Percentiles rank a stretch among this genome's conserved stretches.
These are phyloP conservation scores for Termitomyces sp. DNA, from an alignment of 768 basidiomycete species.

Conservation along the genomic window DNA sequence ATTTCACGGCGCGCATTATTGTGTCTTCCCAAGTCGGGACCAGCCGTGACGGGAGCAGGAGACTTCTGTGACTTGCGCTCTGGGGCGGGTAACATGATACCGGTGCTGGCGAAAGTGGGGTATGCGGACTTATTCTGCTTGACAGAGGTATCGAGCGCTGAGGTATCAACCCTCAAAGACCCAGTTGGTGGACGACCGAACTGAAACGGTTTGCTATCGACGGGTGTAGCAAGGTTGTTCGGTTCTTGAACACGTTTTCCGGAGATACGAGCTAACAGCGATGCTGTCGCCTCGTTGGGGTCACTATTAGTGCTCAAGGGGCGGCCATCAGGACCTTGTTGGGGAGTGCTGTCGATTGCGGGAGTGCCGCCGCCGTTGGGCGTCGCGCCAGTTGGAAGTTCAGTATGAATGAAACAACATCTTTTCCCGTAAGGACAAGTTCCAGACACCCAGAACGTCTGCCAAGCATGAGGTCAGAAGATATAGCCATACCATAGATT, in stretches of 20 bases:
- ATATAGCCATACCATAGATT: conserved; percentile 21
- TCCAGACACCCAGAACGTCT: conserved; percentile 94
- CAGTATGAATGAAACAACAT: conserved; percentile 93
- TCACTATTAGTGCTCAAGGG: conserved; percentile 75
- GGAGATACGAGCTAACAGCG: conserved; percentile 75
- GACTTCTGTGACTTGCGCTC: conserved; percentile 65
- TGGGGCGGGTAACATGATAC: conserved; percentile 54
- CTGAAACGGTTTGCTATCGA: conserved; percentile 55
- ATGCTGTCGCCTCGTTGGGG: conserved; percentile 68
- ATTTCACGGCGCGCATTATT: conserved; percentile 70
- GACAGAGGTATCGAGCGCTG: conserved; percentile 53
- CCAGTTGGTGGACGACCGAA: conserved; percentile 66
- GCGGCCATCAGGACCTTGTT: conserved; percentile 49
- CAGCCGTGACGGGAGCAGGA: conserved; percentile 80
- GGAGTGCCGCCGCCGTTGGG: conserved; percentile 34
- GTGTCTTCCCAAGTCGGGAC: conserved; percentile 81
- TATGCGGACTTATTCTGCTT: conserved; percentile 88
- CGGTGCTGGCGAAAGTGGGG: conserved; percentile 63
- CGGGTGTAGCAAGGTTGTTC: conserved; percentile 48
- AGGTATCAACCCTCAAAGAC: conserved; percentile 73
- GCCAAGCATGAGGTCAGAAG: conserved; percentile 14
- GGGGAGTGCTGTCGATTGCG: conserved; percentile 43
- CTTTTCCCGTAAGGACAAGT: conserved; percentile 91
- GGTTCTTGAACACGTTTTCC: conserved; percentile 59
- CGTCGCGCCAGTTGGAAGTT: conserved; percentile 63